Base-by-base conservation (phyloP, 768 basidiomycete species). In the Pleurotus pulmonarius region DNA sequence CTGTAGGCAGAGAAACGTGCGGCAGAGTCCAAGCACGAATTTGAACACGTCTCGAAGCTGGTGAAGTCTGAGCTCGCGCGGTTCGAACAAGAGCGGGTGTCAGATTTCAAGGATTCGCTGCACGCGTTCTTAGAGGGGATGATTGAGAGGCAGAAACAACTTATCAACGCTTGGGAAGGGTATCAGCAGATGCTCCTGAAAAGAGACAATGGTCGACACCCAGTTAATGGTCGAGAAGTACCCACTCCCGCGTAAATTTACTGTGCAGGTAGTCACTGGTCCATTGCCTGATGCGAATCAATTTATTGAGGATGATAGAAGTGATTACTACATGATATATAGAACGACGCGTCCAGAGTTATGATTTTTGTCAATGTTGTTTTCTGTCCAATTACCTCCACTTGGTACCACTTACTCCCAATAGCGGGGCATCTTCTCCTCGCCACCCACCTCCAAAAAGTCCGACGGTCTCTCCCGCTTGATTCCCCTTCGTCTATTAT, bases 11-110 rank as follows among this genome's bases (percentile, higher is more conserved):
- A 99, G 70, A 80, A 92, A 49, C 83, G 87, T 16, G 86, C 89
- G 3, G 70, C 90, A 44, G 93, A 96, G 46, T 81, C 89, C 0
- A 92, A 89, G 65, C 83, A 84, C 49, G 96, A 97, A 60, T 99
- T 90, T 66, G 95, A 98, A 44, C 83, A 89, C 18, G 87, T 88
- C 11, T 92, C 93, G 16, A 88, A 88, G 61, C 74, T 97, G 16
- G 86, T 94, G 62, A 98, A 98, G 71, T 73, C 82, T 3, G 97
- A 99, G 72, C 83, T 94, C 60, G 85, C 84, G 4, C 78, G 96
- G 43, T 98, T 98, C 65, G 96, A 99, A 72, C 83, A 86, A 66
- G 96, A 97, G 71, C 83, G 95, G 43, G 81, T 98, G 22, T 90
- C 92, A 47, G 96, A 98, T 67, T 97, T 98, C 71, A 95, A 94